Percentiles rank a stretch among this genome's conserved stretches.
phyloP scores from a whole-genome alignment of 768 basidiomycete genomes.

The Lactarius vividus region DNA sequence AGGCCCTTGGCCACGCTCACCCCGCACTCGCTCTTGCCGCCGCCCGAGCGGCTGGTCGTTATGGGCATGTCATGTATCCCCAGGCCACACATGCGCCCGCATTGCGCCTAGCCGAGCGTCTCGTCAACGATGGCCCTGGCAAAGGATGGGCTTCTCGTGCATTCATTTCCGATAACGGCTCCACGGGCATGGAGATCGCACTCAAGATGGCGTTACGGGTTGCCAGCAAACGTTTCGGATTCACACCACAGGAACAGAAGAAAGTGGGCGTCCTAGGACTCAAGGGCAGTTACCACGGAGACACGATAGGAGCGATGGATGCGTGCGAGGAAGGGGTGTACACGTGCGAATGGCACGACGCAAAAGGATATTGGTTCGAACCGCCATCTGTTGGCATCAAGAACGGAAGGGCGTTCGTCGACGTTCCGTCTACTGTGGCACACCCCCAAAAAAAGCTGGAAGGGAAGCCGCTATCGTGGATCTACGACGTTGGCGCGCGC shows the following conservation, averaged over 20 bases:
- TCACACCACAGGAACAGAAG: conserved; percentile 41
- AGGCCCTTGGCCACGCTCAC: conserved; percentile 81
- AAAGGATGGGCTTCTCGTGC: conserved; percentile 87
- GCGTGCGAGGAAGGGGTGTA: conserved; percentile 90
- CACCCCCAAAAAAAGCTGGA: conserved; percentile 29
- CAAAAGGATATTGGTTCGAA: conserved; percentile 92
- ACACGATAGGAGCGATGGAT: conserved; percentile 97
- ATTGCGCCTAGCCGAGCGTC: conserved; percentile 73
- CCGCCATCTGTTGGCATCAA: conserved; percentile 75
- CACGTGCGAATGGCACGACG: conserved; percentile 93
- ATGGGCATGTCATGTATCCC: conserved; percentile 97
- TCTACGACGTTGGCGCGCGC: conserved; percentile 71
- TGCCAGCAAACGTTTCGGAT: conserved; percentile 43
- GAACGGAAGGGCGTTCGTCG: conserved; percentile 53
- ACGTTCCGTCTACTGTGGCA: conserved; percentile 49
- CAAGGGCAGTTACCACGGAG: conserved; percentile 94
- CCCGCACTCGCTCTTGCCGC: conserved; percentile 80
- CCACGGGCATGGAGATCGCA: conserved; percentile 96
- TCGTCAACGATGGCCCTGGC: conserved; percentile 75
- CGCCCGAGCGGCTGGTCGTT: conserved; percentile 85
- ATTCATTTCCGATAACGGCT: conserved; percentile 94
- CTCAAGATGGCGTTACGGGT: conserved; percentile 93
- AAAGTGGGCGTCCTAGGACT: conserved; percentile 78
- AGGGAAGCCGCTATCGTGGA: conserved; percentile 49
- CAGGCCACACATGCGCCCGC: conserved; percentile 85